These are phyloP conservation scores for Nakaseomyces sp. DNA, from an alignment of 1,139 yeast genomes.

Conservation along the genomic window DNA sequence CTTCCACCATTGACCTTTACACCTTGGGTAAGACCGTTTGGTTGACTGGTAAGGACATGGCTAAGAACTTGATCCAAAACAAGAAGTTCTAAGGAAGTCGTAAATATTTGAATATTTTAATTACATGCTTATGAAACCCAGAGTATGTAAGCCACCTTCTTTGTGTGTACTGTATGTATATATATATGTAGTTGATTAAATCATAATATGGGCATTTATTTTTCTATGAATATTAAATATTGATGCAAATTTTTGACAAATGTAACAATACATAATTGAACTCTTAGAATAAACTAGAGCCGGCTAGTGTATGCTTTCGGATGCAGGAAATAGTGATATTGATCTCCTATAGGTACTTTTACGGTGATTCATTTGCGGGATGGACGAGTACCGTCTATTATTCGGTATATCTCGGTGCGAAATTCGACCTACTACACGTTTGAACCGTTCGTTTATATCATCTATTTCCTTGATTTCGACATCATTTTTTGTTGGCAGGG, in stretches of 20 bases:
- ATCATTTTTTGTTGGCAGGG: neutral
- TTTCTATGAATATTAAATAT: neutral
- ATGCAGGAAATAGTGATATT: conserved; percentile 11
- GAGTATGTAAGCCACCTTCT: neutral
- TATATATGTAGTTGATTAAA: no score
- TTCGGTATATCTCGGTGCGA: neutral
- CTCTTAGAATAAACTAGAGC: no score
- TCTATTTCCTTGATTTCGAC: neutral
- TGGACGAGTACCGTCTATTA: neutral
- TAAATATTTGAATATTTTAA: no score
- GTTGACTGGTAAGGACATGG: conserved; percentile 73
- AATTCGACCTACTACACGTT: neutral
- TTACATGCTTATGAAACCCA: no score
- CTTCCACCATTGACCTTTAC: conserved; percentile 70
- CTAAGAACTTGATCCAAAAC: conserved; percentile 44
- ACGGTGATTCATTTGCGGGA: conserved; percentile 3
- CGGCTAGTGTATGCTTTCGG: conserved; percentile 11
- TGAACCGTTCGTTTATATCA: neutral
- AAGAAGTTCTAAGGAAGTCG: conserved; percentile 54
- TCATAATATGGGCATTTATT: neutral
- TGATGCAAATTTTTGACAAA: no score
- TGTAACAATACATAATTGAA: no score
- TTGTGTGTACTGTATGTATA: no score
- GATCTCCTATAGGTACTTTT: conserved; percentile 10
- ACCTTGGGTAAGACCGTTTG: conserved; percentile 61